phyloP scores from a whole-genome alignment of 139 green algal genomes.

The Micractinium conductrix region DNA sequence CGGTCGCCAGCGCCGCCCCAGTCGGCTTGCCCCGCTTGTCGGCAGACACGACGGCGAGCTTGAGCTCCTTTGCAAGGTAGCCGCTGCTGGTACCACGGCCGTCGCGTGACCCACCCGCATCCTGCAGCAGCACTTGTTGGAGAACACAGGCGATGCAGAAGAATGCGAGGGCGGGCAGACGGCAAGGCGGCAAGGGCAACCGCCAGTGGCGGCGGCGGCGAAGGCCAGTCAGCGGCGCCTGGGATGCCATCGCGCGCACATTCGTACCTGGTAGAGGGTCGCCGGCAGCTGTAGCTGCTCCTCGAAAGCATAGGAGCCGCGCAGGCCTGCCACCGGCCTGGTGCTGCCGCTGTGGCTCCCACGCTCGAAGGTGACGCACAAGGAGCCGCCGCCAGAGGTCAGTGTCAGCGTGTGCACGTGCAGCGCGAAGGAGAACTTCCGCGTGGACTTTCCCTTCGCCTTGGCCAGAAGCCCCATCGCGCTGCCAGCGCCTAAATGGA shows the following conservation, averaged over 20 bases:
- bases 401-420: not conserved
- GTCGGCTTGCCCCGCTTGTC: not conserved
- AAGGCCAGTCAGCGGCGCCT: too few relatives aligned
- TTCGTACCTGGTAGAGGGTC: conserved; percentile 3
- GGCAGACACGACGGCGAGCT: not conserved
- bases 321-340: not conserved
- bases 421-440: not conserved
- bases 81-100: not conserved
- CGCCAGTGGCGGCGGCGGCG: not conserved
- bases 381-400: not conserved
- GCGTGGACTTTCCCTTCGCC: not conserved
- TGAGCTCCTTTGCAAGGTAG: conserved; percentile 18
- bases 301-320: conserved; percentile 5
- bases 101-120: not conserved
- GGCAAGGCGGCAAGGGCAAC: not conserved
- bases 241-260: not conserved
- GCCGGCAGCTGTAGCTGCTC: conserved; percentile 1
- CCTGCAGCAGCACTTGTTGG: not conserved
- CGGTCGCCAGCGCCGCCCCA: not conserved
- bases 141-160: not conserved
- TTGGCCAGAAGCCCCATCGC: conserved; percentile 1
- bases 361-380: not conserved
- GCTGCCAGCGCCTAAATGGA: not conserved
- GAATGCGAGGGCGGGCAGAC: not conserved
- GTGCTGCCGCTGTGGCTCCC: conserved; percentile 1